Evolutionary conservation across 2,329 filamentous ascomycete species (phyloP).

Genomic region (Alternaria triticimaculans): DNA sequence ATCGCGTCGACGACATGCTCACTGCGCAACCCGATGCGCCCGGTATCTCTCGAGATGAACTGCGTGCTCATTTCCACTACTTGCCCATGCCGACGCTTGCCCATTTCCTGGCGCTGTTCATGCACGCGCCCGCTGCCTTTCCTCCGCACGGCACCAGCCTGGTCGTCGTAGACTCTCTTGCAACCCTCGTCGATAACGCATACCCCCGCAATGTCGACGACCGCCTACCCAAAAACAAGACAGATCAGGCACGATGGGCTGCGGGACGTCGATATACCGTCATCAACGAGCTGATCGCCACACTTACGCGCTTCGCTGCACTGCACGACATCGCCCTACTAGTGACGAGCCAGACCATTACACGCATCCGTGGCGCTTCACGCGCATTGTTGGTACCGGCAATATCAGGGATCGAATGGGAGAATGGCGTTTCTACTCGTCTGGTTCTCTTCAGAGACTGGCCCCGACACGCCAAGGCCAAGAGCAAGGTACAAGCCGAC

Average conservation of each 20-base stretch:
- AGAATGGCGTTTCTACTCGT: slow-evolving; percentile 74
- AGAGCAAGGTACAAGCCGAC: slow-evolving; percentile 32
- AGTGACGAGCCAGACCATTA: slow-evolving; percentile 79
- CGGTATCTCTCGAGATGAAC: slow-evolving; percentile 30
- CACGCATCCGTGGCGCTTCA: slow-evolving; percentile 73
- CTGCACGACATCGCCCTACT: slow-evolving; percentile 76
- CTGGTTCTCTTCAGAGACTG: slow-evolving; percentile 82
- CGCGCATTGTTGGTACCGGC: slow-evolving; percentile 76
- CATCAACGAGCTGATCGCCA: slow-evolving; percentile 67
- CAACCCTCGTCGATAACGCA: slow-evolving; percentile 76
- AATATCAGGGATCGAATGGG: slow-evolving; percentile 79
- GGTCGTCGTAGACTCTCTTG: slow-evolving; percentile 79
- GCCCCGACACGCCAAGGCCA: slow-evolving; percentile 38
- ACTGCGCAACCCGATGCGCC: slow-evolving; percentile 21
- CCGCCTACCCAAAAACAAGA: slow-evolving; percentile 53
- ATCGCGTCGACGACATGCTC: slow-evolving; percentile 59
- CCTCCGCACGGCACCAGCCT: slow-evolving; percentile 70
- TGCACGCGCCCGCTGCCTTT: slow-evolving; percentile 68
- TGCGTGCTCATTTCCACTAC: slow-evolving; percentile 67
- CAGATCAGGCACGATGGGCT: slow-evolving; percentile 57
- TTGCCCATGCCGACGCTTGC: slow-evolving; percentile 65
- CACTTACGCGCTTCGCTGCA: slow-evolving; percentile 74
- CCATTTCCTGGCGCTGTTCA: slow-evolving; percentile 74
- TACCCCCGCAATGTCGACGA: slow-evolving; percentile 67
- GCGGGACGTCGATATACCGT: slow-evolving; percentile 63